A percentile compares a stretch with the other conserved stretches of the same genome.
phyloP scores from a whole-genome alignment of 1,139 yeast species.

The Kluyveromyces marxianus region DNA sequence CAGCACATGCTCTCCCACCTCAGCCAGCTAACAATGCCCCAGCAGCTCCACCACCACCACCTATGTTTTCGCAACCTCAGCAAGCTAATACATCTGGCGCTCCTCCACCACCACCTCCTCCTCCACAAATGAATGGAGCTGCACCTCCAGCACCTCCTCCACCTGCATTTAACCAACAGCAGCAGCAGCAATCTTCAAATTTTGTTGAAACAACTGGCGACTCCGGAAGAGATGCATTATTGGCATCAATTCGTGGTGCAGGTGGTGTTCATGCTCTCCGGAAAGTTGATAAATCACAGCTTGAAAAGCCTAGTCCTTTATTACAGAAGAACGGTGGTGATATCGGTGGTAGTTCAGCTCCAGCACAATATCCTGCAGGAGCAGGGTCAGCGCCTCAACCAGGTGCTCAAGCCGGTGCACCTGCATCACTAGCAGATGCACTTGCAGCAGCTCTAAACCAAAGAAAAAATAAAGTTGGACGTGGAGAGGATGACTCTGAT shows the following conservation, averaged over 20 bases:
- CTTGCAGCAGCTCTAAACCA: conserved; percentile 77
- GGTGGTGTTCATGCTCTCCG: conserved; percentile 63
- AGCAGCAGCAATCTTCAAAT: conserved; percentile 33
- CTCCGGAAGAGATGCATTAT: conserved; percentile 67
- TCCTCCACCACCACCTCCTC: conserved; percentile 23
- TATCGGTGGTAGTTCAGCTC: not conserved
- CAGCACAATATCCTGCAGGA: too few relatives aligned
- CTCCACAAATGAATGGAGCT: conserved; percentile 26
- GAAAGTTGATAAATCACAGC: conserved; percentile 74
- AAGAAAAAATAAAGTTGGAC: conserved; percentile 76
- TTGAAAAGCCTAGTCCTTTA: conserved; percentile 69
- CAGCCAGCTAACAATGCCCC: not conserved
- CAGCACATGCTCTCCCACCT: conserved; percentile 20
- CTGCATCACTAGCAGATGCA: conserved; percentile 68
- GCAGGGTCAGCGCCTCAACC: conserved; percentile 10
- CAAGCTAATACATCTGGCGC: conserved; percentile 10
- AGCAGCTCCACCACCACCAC: conserved; percentile 15
- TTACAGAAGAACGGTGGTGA: conserved; percentile 69
- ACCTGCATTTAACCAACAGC: conserved; percentile 27
- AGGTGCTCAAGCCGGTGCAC: conserved; percentile 37
- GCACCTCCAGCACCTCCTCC: conserved; percentile 36
- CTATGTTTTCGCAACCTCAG: conserved; percentile 12
- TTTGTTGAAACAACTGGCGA: conserved; percentile 37
- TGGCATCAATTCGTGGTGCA: conserved; percentile 80
- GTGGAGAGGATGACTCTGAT: conserved; percentile 81